Percentiles rank a stretch among this genome's conserved stretches.
Evolutionary conservation across 108 stramenopile species (phyloP).

Genomic region (Parietichytrium sp.): DNA sequence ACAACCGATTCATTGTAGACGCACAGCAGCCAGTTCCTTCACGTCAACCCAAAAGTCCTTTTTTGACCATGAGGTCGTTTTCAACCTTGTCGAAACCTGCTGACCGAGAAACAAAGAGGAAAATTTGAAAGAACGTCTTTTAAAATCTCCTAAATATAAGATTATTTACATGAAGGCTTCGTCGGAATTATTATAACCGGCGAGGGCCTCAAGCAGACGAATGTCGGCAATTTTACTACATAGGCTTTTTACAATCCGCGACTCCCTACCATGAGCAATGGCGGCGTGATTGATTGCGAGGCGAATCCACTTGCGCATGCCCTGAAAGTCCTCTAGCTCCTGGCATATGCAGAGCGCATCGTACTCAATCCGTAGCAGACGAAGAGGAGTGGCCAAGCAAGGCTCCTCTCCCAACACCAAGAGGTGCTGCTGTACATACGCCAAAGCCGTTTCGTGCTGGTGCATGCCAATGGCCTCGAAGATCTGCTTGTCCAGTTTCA

Average conservation of each 20-base stretch:
- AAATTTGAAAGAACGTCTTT: too few species aligned
- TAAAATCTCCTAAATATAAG: too few species aligned
- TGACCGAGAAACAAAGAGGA: too few species aligned
- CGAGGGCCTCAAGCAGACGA: background rate
- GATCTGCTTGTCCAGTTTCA: background rate
- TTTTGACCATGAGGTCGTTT: too few species aligned
- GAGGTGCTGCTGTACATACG: background rate
- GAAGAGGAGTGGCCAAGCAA: background rate
- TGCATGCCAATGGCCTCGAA: background rate
- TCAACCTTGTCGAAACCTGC: too few species aligned
- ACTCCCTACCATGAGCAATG: background rate
- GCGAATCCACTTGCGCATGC: background rate
- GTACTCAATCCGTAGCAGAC: slow-evolving; percentile 7
- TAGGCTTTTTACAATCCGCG: background rate
- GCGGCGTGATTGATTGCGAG: background rate
- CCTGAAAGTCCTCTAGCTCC: background rate
- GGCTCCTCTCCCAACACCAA: background rate
- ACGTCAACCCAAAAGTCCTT: too few species aligned
- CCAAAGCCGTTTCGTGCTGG: background rate
- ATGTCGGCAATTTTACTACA: background rate
- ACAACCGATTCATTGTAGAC: too few species aligned
- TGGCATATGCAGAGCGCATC: background rate
- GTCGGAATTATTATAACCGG: too few species aligned
- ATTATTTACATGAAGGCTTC: too few species aligned
- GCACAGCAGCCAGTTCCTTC: too few species aligned